Evolutionary conservation across 306 rosid species (phyloP).

Genomic region (Rosa rugosa): DNA sequence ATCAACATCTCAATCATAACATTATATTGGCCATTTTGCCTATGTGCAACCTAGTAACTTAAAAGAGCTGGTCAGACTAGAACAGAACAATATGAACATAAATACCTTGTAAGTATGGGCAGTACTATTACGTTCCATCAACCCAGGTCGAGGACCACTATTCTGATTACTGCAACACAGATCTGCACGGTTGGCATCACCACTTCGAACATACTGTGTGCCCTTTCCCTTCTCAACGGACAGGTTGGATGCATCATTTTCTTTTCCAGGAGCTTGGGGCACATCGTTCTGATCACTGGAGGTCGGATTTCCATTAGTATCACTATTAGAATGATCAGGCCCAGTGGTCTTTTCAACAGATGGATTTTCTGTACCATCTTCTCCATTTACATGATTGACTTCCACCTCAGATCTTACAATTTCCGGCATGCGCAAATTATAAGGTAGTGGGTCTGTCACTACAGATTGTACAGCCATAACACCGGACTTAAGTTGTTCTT

Average conservation of each 20-base stretch:
- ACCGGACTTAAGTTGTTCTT: constrained; percentile 63
- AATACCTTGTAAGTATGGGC: constrained; percentile 64
- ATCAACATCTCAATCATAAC: neutral
- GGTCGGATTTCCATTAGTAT: neutral
- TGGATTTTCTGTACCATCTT: constrained; percentile 26
- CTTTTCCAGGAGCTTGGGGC: constrained; percentile 28
- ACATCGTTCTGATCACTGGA: neutral
- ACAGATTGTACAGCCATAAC: constrained; percentile 45
- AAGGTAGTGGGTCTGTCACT: constrained; percentile 82
- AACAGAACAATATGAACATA: constrained; percentile 14
- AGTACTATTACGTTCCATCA: constrained; percentile 55
- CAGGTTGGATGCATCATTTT: constrained; percentile 26
- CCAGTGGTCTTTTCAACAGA: constrained; percentile 9
- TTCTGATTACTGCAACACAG: constrained; percentile 23
- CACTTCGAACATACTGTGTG: constrained; percentile 31
- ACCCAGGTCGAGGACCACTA: constrained; percentile 33
- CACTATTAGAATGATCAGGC: neutral
- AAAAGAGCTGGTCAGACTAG: constrained; percentile 4
- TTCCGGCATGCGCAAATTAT: constrained; percentile 49
- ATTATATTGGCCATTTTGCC: neutral
- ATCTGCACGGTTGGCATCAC: constrained; percentile 29
- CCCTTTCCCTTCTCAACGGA: constrained; percentile 27
- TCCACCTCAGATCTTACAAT: constrained; percentile 41
- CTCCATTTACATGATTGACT: constrained; percentile 18
- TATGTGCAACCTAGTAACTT: neutral